Evolutionary conservation across 139 green algal genomes (phyloP).

Genomic region (Zygnema circumcarinatum): DNA sequence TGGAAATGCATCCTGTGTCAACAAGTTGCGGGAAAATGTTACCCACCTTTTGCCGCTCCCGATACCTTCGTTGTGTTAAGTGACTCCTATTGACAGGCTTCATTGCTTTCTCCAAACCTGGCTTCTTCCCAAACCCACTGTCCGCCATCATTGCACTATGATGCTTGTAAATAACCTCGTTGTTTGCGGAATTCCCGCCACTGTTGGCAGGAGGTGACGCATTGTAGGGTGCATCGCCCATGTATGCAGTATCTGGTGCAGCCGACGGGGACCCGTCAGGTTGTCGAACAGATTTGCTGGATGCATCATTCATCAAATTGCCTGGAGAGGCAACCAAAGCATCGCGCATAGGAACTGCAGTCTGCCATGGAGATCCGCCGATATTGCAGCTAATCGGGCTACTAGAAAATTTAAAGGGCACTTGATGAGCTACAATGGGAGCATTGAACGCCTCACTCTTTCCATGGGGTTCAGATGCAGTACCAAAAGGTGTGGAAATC

Average conservation of each 20-base stretch:
- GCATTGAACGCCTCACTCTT: background rate
- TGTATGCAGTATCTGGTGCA: background rate
- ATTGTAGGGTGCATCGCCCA: background rate
- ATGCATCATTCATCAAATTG: background rate
- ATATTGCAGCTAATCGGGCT: background rate
- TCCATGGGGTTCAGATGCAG: background rate
- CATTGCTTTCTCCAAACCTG: background rate
- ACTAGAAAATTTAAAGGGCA: background rate
- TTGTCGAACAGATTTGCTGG: background rate
- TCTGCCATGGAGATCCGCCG: background rate
- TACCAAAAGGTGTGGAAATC: background rate
- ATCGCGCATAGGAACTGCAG: background rate
- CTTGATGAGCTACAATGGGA: background rate
- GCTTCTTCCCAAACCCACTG: background rate
- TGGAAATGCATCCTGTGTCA: background rate
- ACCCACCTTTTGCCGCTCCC: constrained; percentile 12
- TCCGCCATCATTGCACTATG: background rate
- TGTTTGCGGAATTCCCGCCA: background rate
- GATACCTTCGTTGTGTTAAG: constrained; percentile 10
- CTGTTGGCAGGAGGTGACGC: constrained; percentile 1
- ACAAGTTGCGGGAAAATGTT: background rate
- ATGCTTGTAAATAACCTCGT: background rate
- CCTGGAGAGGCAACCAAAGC: background rate
- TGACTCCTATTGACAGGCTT: constrained; percentile 4
- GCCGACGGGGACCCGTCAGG: background rate